Conservation (phyloP, 2,329 filamentous ascomycete species). For the Harringtonia lauricola region DNA sequence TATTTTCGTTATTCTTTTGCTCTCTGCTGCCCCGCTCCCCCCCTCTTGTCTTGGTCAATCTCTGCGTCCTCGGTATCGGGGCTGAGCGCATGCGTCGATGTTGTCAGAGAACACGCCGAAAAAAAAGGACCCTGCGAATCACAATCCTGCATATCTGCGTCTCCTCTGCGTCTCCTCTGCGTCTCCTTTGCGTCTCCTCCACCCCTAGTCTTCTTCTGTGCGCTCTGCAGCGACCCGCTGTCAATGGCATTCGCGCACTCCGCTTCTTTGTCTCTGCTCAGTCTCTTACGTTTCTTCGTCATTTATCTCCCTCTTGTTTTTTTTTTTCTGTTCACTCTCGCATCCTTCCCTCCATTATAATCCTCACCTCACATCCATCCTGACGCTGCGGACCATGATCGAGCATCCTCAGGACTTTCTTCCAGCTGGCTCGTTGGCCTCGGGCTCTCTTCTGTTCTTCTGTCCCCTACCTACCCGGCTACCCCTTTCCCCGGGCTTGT, state of each 20-base stretch:
- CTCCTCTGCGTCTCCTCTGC: too few relatives aligned
- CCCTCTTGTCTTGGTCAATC: neutral
- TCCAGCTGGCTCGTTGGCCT: slow-evolving; percentile 1
- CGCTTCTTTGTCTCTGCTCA: too few relatives aligned
- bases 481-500: too few relatives aligned
- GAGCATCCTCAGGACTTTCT: slow-evolving; percentile 15
- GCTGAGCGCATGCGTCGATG: neutral
- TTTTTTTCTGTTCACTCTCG: neutral
- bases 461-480: too few relatives aligned
- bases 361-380: neutral
- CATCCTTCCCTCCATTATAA: neutral
- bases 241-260: too few relatives aligned
- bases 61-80: neutral
- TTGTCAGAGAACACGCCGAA: neutral
- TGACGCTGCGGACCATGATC: slow-evolving; percentile 12
- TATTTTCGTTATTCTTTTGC: neutral
- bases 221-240: too few relatives aligned
- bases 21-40: neutral
- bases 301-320: neutral
- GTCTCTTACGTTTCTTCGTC: too few relatives aligned
- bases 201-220: neutral
- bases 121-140: neutral
- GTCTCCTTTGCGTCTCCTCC: neutral
- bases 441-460: neutral
- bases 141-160: neutral